Evolutionary conservation across 176 grass and related monocot species (phyloP), one percentile per base, ranked within the genome.

Genomic region (Paspalum notatum): DNA sequence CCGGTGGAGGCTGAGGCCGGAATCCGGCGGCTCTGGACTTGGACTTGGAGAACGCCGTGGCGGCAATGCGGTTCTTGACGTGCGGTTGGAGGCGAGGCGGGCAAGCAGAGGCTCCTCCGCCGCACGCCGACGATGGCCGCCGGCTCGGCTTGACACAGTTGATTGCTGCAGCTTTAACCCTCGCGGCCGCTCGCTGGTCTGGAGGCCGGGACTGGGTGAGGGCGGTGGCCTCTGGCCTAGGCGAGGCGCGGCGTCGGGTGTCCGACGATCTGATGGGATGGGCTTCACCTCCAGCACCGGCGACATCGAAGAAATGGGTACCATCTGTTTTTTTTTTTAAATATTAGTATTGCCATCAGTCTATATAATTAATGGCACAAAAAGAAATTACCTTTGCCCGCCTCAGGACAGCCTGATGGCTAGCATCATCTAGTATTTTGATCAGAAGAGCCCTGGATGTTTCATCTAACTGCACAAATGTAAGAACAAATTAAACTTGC

Each of bases 391-490:
- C 94, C 94, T 83, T 91, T 56, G 85, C 84, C 52, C 87, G 88
- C 17, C 51, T 72, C 15, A 54, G 27, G 68, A 93, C 81, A 74
- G 78, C 32, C 32, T 81, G 64, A 45, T 83, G 71, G 22, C 86
- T 93, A 43, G 86, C 84, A 5, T 89, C 74, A 24, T 93, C 91
- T 12, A 93, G 77, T 49, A 97, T 82, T 58, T 62, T 93, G 86
- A 85, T 83, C 42, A 93, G 10, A 64, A 91, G 66, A 79, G 63
- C 12, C 70, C 59, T 89, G 27, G 88, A 91, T 74, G 80, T 70
- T 43, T 83, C 74, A 26, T 87, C 85, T 45, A 97, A 85, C 94
- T 97, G 72, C 50, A 75, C 32, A 39, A 82, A 45, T 20, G 48
- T 47, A 50, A 24, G 40, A 70, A 25, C 17, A 17, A 42, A 72